Evolutionary conservation across 1,284 basidiomycete genomes (phyloP).

Genomic region (Ceratobasidium sp.): DNA sequence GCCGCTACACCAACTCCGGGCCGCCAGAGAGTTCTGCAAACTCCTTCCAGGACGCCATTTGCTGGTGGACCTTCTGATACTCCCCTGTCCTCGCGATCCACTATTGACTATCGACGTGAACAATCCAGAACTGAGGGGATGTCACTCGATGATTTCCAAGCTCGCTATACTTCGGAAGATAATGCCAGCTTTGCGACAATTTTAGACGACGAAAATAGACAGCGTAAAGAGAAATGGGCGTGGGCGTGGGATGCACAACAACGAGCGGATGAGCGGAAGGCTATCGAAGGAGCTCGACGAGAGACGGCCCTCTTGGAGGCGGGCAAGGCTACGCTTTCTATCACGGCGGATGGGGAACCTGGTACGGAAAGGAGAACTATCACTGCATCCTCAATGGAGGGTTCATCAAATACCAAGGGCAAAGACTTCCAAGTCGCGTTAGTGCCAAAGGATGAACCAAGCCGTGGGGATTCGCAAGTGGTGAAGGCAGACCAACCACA

Average conservation of each 20-base stretch:
- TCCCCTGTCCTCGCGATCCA: conserved; percentile 56
- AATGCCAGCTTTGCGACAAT: conserved; percentile 94
- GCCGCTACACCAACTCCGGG: conserved; percentile 59
- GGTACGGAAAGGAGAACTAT: background rate
- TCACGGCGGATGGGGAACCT: conserved; percentile 19
- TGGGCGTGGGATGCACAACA: conserved; percentile 94
- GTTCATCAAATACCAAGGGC: background rate
- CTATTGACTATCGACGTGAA: conserved; percentile 52
- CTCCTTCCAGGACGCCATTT: conserved; percentile 65
- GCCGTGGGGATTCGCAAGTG: conserved; percentile 54
- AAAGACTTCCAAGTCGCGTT: conserved; percentile 12
- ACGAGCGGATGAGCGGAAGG: conserved; percentile 70
- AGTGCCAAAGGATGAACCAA: conserved; percentile 47
- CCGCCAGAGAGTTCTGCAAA: conserved; percentile 56
- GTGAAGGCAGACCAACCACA: conserved; percentile 38
- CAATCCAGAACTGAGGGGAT: conserved; percentile 67
- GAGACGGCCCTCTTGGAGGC: conserved; percentile 73
- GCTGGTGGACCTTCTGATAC: conserved; percentile 68
- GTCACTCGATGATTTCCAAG: conserved; percentile 84
- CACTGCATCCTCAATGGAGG: background rate
- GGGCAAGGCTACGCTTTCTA: conserved; percentile 30
- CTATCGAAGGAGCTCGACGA: conserved; percentile 66
- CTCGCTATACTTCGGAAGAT: conserved; percentile 91
- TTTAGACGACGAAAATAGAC: conserved; percentile 83
- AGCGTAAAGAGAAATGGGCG: conserved; percentile 75